Evolutionary conservation across 1,139 yeast species (phyloP), one percentile per base, ranked within the genome.

Genomic region (Williopsis jadinii): DNA sequence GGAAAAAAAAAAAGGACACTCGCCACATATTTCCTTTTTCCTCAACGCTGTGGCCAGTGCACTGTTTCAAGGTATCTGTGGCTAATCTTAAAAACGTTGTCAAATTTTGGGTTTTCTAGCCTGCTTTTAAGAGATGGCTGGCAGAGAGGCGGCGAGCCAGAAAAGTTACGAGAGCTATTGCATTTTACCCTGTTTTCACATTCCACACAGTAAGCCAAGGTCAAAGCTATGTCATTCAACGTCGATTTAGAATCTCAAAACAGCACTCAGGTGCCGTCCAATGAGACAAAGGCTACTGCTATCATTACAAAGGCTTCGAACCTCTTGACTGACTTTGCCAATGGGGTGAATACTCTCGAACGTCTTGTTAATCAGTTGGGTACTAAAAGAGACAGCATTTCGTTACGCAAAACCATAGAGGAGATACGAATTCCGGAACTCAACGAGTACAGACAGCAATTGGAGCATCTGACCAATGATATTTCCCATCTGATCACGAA

Each of bases 141-240:
- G 24, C 24, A 19, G 24, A 19, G 6, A n/a, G n/a, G n/a, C n/a
- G n/a, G 6, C 24, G 24, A 19, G 4, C 24, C 24, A 19, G 6
- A 19, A 19, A 19, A 19, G 24, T 19, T 19, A 19, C 24, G 6
- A 19, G 6, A 19, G 24, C 24, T 5, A 6, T 19, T 19, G 24
- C 24, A 6, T 19, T 19, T 19, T 19, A 19, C 24, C 6, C 24
- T 19, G 24, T 19, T 19, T 19, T 5, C 24, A 19, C 24, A 19
- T 19, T 19, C 24, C 4, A 19, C 6, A 19, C 24, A 6, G 24
- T 19, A 5, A 19, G 24, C 24, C 6, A 19, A 19, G 24, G 24
- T 19, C 24, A 19, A 19, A 19, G n/a, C 33, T n/a, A 79, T 79
- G 85, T 79, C 85, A 4, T 78, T 78, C 64, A 83, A 78, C 54